A percentile compares a stretch with the other conserved stretches of the same genome.
phyloP scores from a whole-genome alignment of 257 asterid genomes.

The Petrea volubilis region DNA sequence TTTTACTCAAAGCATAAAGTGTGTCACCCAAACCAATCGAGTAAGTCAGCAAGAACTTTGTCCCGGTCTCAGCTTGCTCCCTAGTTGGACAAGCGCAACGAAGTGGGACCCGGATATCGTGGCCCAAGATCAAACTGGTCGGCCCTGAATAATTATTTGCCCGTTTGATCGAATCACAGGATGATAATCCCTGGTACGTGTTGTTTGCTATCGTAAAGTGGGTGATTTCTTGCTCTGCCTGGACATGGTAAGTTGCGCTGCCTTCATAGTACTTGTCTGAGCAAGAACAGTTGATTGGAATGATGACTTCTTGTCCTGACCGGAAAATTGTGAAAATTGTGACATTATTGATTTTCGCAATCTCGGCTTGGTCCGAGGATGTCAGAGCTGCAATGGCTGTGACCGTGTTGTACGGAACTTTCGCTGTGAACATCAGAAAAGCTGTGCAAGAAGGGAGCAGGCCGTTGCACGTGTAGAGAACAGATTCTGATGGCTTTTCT shows the following conservation, averaged over 20 bases:
- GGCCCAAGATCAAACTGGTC: constrained; percentile 20
- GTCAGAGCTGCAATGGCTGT: constrained; percentile 47
- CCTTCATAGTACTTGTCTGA: constrained; percentile 42
- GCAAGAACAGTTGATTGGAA: constrained; percentile 60
- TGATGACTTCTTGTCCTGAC: constrained; percentile 35
- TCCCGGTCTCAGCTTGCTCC: constrained; percentile 35
- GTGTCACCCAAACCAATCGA: constrained; percentile 37
- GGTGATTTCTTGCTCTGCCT: constrained; percentile 17
- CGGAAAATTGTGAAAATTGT: constrained; percentile 34
- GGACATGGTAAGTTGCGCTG: constrained; percentile 33
- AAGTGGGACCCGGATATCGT: constrained; percentile 48
- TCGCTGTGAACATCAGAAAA: constrained; percentile 53
- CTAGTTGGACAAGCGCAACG: constrained; percentile 57
- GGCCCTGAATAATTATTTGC: constrained; percentile 23
- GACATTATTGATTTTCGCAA: constrained; percentile 41
- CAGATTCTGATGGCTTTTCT: constrained; percentile 20
- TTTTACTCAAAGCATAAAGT: constrained; percentile 30
- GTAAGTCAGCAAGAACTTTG: constrained; percentile 46
- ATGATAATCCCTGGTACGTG: constrained; percentile 55
- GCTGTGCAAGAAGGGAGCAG: constrained; percentile 42
- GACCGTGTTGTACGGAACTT: constrained; percentile 41
- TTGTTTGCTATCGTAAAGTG: constrained; percentile 45
- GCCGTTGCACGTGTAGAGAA: constrained; percentile 50
- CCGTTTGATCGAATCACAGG: constrained; percentile 35
- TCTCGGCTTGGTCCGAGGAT: constrained; percentile 39